phyloP scores from a whole-genome alignment of 495 filamentous ascomycete genomes.

The Aspergillus campestris region DNA sequence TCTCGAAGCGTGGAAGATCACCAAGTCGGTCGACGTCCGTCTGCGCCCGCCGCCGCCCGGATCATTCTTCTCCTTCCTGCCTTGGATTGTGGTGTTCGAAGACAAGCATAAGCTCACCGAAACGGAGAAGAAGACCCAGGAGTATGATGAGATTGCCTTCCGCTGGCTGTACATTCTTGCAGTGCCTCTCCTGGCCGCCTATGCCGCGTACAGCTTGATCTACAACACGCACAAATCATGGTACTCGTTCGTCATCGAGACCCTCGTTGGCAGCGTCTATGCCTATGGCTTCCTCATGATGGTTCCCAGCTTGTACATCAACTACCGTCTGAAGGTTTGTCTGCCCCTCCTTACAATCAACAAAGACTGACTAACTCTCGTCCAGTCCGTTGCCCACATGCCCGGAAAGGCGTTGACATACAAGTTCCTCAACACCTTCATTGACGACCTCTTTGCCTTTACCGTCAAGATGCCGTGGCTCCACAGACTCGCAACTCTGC shows the following conservation, averaged over 20 bases:
- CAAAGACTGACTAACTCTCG: conserved; percentile 9
- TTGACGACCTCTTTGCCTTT: conserved; percentile 88
- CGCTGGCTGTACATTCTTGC: conserved; percentile 88
- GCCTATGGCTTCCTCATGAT: conserved; percentile 99
- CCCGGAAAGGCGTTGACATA: conserved; percentile 92
- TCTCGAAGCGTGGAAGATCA: conserved; percentile 96
- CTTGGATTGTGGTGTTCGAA: conserved; percentile 81
- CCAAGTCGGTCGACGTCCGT: conserved; percentile 90
- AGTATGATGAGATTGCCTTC: conserved; percentile 97
- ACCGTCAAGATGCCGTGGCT: conserved; percentile 98
- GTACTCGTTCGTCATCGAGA: conserved; percentile 90
- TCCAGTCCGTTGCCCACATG: conserved; percentile 89
- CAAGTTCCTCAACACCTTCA: conserved; percentile 82
- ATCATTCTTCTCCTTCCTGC: conserved; percentile 61
- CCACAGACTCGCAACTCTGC: conserved; percentile 86
- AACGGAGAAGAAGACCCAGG: conserved; percentile 94
- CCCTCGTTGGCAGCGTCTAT: conserved; percentile 91
- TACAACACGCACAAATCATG: conserved; percentile 97
- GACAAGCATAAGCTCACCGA: conserved; percentile 95
- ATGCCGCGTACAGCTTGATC: conserved; percentile 79
- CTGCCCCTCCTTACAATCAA: background rate
- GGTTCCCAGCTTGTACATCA: conserved; percentile 96
- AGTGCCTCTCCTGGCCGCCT: conserved; percentile 80
- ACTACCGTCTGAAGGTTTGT: conserved; percentile 80
- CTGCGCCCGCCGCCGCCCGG: conserved; percentile 58